Evolutionary conservation across 2,329 filamentous ascomycete species (phyloP).

Genomic region (Alternaria alternata): DNA sequence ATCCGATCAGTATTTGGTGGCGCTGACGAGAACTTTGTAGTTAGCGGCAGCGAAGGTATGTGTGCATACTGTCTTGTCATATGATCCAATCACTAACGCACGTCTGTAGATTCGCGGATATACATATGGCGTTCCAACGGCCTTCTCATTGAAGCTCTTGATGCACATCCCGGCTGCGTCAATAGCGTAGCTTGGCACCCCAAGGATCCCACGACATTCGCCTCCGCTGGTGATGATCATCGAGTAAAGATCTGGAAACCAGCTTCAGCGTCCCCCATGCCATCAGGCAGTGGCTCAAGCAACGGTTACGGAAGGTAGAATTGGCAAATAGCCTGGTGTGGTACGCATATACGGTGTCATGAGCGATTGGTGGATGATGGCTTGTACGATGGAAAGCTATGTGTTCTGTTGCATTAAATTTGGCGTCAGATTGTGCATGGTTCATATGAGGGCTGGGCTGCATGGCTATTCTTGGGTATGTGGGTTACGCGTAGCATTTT

Average conservation of each 20-base stretch:
- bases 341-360: background rate
- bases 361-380: background rate
- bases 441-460: background rate
- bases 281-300: constrained; percentile 16
- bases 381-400: background rate
- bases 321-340: background rate
- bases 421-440: constrained; percentile 4
- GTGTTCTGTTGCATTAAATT: constrained; percentile 2
- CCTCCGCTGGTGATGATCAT: constrained; percentile 87
- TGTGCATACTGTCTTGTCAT: background rate
- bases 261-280: constrained; percentile 19
- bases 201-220: constrained; percentile 80
- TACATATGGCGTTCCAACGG: constrained; percentile 93
- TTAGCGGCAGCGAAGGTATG: constrained; percentile 89
- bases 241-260: constrained; percentile 78
- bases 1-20: constrained; percentile 88
- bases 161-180: constrained; percentile 79
- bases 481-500: background rate
- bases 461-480: constrained; percentile 1
- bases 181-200: constrained; percentile 94
- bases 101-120: constrained; percentile 67
- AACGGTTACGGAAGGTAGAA: constrained; percentile 37
- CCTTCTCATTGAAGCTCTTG: constrained; percentile 75
- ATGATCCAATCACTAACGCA: constrained; percentile 1
- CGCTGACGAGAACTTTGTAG: constrained; percentile 88